These are phyloP conservation scores for Cladochytrium replicatum DNA, from an alignment of 192 early-diverging fungal species.

Conservation along the genomic window DNA sequence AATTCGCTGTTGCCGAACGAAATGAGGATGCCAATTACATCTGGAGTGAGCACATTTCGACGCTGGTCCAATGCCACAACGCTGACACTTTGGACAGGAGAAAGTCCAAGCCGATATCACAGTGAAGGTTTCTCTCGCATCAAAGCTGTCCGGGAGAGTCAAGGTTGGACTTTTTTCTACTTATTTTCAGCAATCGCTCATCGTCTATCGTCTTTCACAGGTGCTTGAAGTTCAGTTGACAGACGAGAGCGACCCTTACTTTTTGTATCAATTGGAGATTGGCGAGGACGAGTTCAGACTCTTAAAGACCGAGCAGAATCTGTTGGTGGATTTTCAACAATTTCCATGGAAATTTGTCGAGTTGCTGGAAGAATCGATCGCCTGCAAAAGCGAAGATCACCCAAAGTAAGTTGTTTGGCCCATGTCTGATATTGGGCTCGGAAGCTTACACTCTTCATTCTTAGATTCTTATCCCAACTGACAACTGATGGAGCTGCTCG, in stretches of 20 bases:
- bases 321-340: slow-evolving; percentile 43
- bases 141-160: too few species aligned
- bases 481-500: slow-evolving; percentile 1
- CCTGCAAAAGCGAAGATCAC: slow-evolving; percentile 5
- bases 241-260: slow-evolving; percentile 36
- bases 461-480: slow-evolving; percentile 37
- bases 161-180: too few species aligned
- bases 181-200: too few species aligned
- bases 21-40: too few species aligned
- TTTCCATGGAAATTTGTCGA: slow-evolving; percentile 42
- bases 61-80: too few species aligned
- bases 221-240: slow-evolving; percentile 37
- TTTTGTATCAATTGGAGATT: slow-evolving; percentile 33
- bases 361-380: slow-evolving; percentile 29
- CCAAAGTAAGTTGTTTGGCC: slow-evolving; percentile 25
- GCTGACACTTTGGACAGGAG: too few species aligned
- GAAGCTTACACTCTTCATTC: neutral
- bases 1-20: too few species aligned
- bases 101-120: too few species aligned
- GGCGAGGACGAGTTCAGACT: slow-evolving; percentile 43
- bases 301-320: slow-evolving; percentile 33
- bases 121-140: too few species aligned
- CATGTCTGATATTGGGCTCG: neutral
- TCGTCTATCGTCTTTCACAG: too few species aligned
- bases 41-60: too few species aligned